Percentiles rank a stretch among this genome's conserved stretches.
phyloP scores from a whole-genome alignment of 2,329 filamentous ascomycete genomes.

The Colletotrichum graminicola region DNA sequence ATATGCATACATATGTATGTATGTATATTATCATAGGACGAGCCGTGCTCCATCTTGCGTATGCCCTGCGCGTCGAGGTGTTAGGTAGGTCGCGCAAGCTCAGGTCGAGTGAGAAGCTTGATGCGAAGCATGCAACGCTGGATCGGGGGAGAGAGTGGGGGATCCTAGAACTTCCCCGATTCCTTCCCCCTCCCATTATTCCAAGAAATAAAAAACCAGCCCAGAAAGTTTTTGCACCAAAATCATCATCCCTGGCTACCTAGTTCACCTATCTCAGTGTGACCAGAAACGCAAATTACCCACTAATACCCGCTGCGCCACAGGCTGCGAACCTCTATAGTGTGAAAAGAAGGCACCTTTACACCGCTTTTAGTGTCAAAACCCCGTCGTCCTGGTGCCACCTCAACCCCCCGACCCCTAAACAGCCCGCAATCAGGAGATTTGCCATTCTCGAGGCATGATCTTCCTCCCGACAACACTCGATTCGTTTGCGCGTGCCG shows the following conservation, averaged over 20 bases:
- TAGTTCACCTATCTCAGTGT: constrained; percentile 1
- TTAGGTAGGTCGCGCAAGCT: constrained; percentile 15
- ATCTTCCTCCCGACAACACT: constrained; percentile 37
- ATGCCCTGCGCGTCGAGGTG: neutral
- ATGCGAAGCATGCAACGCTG: constrained; percentile 2
- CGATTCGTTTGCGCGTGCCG: constrained; percentile 25
- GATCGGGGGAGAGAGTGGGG: constrained; percentile 13
- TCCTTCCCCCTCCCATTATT: neutral
- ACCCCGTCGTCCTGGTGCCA: constrained; percentile 21
- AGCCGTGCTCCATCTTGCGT: constrained; percentile 3
- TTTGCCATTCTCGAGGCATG: constrained; percentile 41
- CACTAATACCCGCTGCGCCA: constrained; percentile 41
- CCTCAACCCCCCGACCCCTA: constrained; percentile 16
- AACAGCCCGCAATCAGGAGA: constrained; percentile 39
- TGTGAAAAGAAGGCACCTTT: constrained; percentile 9
- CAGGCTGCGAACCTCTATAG: constrained; percentile 10
- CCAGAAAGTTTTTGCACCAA: neutral
- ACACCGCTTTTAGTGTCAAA: constrained; percentile 26
- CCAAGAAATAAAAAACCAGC: neutral
- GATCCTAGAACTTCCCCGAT: constrained; percentile 31
- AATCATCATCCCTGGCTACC: neutral
- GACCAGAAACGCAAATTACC: constrained; percentile 23
- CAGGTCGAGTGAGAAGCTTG: constrained; percentile 11
- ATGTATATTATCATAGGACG: neutral
- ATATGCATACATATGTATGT: neutral